Conservation (phyloP, 2,329 filamentous ascomycete species). For the Epichloe glyceriae region DNA sequence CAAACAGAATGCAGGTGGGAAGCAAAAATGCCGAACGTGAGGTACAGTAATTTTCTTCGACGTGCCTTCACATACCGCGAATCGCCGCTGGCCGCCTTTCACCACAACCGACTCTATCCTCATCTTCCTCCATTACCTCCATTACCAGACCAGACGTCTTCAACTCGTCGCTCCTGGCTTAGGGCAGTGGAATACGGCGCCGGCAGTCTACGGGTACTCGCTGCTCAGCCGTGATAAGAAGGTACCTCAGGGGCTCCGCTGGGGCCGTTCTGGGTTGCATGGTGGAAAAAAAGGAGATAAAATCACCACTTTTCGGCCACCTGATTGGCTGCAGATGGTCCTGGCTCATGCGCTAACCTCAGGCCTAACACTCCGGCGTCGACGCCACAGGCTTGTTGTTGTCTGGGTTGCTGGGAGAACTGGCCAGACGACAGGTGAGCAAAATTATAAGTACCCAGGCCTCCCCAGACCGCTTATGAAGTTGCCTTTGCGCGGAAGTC, state of each 20-base stretch:
- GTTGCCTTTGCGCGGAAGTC: slow-evolving; percentile 40
- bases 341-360: slow-evolving; percentile 25
- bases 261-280: slow-evolving; percentile 20
- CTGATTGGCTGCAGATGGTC: slow-evolving; percentile 25
- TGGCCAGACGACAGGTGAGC: slow-evolving; percentile 22
- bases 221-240: slow-evolving; percentile 17
- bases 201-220: slow-evolving; percentile 7
- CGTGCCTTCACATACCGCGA: background rate
- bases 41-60: background rate
- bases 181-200: no score
- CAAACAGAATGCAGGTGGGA: no score
- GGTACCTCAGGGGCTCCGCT: slow-evolving; percentile 26
- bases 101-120: no score
- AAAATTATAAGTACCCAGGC: slow-evolving; percentile 45
- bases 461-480: slow-evolving; percentile 39
- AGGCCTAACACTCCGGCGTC: slow-evolving; percentile 25
- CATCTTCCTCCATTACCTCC: no score
- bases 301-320: slow-evolving; percentile 15
- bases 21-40: background rate
- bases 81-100: background rate
- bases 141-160: no score
- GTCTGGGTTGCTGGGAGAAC: slow-evolving; percentile 32
- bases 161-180: no score
- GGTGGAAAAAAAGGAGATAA: slow-evolving; percentile 24
- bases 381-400: slow-evolving; percentile 32